Conservation (phyloP, 2,329 filamentous ascomycete species). For the Sporothrix mexicana region DNA sequence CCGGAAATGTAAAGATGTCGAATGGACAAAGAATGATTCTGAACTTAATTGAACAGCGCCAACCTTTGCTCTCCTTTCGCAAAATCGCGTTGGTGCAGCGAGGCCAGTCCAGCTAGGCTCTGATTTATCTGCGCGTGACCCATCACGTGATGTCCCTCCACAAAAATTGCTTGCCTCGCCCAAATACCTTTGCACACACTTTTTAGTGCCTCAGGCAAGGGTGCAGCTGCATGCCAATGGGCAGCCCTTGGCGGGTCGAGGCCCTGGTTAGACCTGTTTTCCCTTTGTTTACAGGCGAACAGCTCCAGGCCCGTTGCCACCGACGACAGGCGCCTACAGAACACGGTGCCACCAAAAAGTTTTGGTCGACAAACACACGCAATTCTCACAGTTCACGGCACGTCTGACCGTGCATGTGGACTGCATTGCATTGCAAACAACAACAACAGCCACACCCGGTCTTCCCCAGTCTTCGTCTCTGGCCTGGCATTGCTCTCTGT, state of each 20-base stretch:
- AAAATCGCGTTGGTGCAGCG: conserved; percentile 28
- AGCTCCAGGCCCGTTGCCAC: conserved; percentile 41
- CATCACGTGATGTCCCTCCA: background rate
- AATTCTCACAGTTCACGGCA: conserved; percentile 11
- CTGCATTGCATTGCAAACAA: conserved; percentile 12
- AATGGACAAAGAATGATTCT: background rate
- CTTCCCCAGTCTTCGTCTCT: background rate
- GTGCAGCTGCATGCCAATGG: conserved; percentile 23
- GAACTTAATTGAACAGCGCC: background rate
- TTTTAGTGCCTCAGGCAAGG: conserved; percentile 30
- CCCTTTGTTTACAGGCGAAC: conserved; percentile 40
- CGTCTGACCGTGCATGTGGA: background rate
- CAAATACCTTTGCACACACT: background rate
- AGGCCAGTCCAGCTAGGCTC: background rate
- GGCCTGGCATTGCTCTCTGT: background rate
- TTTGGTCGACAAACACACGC: conserved; percentile 18
- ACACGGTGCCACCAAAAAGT: conserved; percentile 24
- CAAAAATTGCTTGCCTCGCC: too few relatives aligned
- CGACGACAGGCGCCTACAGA: conserved; percentile 38
- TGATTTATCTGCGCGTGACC: background rate
- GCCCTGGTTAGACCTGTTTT: conserved; percentile 5
- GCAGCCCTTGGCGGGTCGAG: background rate
- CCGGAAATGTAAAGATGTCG: conserved; percentile 12
- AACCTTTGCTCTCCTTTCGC: conserved; percentile 18
- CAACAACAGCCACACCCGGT: background rate